Conservation (phyloP, 2,329 filamentous ascomycete species). For the Lachnellula arida region DNA sequence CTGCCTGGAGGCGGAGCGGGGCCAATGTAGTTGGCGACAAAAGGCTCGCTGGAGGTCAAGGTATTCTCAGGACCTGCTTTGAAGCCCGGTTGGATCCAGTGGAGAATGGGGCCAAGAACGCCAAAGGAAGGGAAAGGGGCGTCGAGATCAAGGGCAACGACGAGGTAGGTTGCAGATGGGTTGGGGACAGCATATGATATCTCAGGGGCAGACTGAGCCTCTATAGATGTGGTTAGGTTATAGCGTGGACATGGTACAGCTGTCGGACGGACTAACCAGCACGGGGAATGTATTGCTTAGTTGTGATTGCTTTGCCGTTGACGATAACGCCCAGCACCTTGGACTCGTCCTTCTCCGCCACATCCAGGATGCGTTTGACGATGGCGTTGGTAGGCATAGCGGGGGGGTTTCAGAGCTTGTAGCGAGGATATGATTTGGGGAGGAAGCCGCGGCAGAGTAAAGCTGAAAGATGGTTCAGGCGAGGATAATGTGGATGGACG, state of each 20-base stretch:
- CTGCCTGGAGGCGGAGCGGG: slow-evolving; percentile 42
- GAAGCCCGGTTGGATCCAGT: slow-evolving; percentile 42
- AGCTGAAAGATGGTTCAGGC: neutral
- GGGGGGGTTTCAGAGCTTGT: neutral
- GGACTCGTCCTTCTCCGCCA: slow-evolving; percentile 25
- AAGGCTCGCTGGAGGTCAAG: slow-evolving; percentile 17
- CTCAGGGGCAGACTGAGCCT: slow-evolving; percentile 20
- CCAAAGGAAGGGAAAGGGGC: slow-evolving; percentile 40
- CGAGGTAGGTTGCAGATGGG: slow-evolving; percentile 32
- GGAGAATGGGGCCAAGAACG: slow-evolving; percentile 41
- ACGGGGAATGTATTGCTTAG: slow-evolving; percentile 32
- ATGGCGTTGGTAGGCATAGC: neutral
- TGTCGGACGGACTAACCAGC: slow-evolving; percentile 20
- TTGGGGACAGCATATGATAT: slow-evolving; percentile 11
- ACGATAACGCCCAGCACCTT: slow-evolving; percentile 31
- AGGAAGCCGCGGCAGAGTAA: neutral
- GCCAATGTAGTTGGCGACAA: slow-evolving; percentile 37
- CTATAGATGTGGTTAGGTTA: slow-evolving; percentile 2
- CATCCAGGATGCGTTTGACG: neutral
- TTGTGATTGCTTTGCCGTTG: slow-evolving; percentile 20
- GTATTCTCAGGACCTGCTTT: slow-evolving; percentile 2
- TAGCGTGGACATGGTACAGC: neutral
- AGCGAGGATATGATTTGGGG: neutral
- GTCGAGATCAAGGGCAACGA: slow-evolving; percentile 43
- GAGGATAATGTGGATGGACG: neutral